Percentiles rank a stretch among this genome's conserved stretches.
Conservation (phyloP, 805 yeast genomes). For the Torulaspora gathmanii region DNA sequence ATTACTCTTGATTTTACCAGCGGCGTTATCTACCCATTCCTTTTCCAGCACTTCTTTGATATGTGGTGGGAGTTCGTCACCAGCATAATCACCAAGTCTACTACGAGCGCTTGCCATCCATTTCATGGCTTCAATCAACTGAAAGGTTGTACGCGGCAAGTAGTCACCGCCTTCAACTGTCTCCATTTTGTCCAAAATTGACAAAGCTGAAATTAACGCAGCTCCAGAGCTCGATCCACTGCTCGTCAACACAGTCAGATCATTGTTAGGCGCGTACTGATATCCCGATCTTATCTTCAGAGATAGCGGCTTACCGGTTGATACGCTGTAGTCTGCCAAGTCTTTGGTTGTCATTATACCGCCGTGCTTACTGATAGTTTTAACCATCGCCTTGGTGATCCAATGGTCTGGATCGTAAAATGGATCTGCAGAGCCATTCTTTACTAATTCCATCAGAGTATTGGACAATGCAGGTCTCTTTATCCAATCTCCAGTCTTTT, state of each 20-base stretch:
- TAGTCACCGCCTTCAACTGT: constrained; percentile 44
- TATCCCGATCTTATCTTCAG: constrained; percentile 26
- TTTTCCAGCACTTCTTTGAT: constrained; percentile 44
- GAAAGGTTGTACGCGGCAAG: constrained; percentile 50
- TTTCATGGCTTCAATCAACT: constrained; percentile 81
- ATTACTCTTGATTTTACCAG: constrained; percentile 47
- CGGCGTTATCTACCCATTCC: constrained; percentile 56
- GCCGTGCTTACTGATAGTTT: constrained; percentile 47
- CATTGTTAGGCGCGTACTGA: constrained; percentile 36
- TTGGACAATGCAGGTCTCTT: constrained; percentile 58
- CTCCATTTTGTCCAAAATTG: constrained; percentile 50
- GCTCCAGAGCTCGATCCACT: constrained; percentile 81
- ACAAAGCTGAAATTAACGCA: constrained; percentile 70
- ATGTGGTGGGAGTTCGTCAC: constrained; percentile 32
- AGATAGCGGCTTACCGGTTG: constrained; percentile 38
- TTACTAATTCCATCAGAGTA: constrained; percentile 64
- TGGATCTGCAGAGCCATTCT: constrained; percentile 68
- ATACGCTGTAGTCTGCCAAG: constrained; percentile 55
- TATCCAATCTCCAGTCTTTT: constrained; percentile 55
- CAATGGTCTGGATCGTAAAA: constrained; percentile 83
- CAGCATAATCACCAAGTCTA: constrained; percentile 68
- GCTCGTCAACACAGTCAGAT: constrained; percentile 49
- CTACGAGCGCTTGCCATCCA: constrained; percentile 88
- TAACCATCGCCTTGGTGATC: constrained; percentile 57
- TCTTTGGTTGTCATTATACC: constrained; percentile 69